phyloP scores from a whole-genome alignment of 2,329 filamentous ascomycete genomes.

The Cladosporium halotolerans region DNA sequence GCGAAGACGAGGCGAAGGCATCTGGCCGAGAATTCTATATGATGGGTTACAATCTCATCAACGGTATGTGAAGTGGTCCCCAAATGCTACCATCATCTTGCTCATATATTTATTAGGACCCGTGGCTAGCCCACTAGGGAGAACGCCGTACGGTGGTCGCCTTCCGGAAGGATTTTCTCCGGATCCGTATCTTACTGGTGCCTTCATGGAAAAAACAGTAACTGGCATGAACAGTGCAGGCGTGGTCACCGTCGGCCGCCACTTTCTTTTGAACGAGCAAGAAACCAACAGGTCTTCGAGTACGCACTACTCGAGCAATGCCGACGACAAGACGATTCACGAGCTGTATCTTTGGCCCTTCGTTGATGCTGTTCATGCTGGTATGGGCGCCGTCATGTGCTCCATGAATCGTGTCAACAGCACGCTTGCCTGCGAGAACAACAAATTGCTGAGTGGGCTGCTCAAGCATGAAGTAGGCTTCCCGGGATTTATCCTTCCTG shows the following conservation, averaged over 20 bases:
- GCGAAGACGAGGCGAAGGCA: constrained; percentile 17
- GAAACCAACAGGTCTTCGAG: constrained; percentile 19
- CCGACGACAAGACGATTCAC: constrained; percentile 23
- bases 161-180: constrained; percentile 57
- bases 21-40: constrained; percentile 18
- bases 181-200: constrained; percentile 57
- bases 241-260: constrained; percentile 41
- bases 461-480: constrained; percentile 81
- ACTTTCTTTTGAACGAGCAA: constrained; percentile 48
- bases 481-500: constrained; percentile 75
- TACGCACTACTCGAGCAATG: constrained; percentile 24
- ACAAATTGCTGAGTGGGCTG: constrained; percentile 70
- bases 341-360: constrained; percentile 22
- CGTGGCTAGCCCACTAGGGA: constrained; percentile 19
- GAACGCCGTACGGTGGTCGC: constrained; percentile 22
- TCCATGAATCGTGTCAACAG: constrained; percentile 68
- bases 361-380: constrained; percentile 57
- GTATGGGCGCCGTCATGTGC: constrained; percentile 64
- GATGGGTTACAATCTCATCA: constrained; percentile 20
- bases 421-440: constrained; percentile 59
- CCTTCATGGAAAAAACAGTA: constrained; percentile 45
- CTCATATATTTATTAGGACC: constrained; percentile 8
- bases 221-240: constrained; percentile 44
- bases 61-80: constrained; percentile 11
- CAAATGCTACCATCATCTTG: not conserved